Evolutionary conservation across 108 stramenopile species (phyloP), one percentile per base, ranked within the genome.

Genomic region (Skeletonema tropicum): DNA sequence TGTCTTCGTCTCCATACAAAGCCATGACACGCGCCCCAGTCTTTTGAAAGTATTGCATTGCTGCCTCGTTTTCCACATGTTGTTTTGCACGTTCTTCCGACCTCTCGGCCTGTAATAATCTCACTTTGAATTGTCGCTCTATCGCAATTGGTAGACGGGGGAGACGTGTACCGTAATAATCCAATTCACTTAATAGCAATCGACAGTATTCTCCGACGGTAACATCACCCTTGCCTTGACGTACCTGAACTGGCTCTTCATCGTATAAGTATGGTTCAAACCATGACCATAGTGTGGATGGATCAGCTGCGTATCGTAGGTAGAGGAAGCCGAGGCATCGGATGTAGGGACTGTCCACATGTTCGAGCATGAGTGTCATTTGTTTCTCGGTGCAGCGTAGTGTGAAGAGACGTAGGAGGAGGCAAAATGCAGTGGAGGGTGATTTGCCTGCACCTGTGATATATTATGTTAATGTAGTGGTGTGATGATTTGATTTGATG

Each of bases 1-100:
- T 98, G 46, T 97, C 96, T 14, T 97, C 96, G 74, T 99, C 98
- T 3, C 90, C 96, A 72, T 99, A 99, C 74, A 97, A 83, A 7
- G 96, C 98, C 61, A 82, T 85, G 36, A 97, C 83, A 32, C 84
- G 84, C 36, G 76, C 76, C 5, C 95, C 97, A n/a, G 86, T 57
- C 48, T 68, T 88, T 39, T 85, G 78, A 73, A 93, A 93, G 33
- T 89, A 83, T 42, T 89, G 77, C 93, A 94, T 89, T n/a, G 73
- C 71, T 14, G 68, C 65, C 33, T 60, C 32, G 73, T 88, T 77
- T 13, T 72, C 39, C 36, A 72, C 30, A 83, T 98, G 94, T 36
- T 75, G 76, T 68, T 84, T 79, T n/a, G 93, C 97, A 10, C 97
- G 77, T 65, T 94, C 88, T 68, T 95, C 87, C 33, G 93, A 81